phyloP scores from a whole-genome alignment of 2,329 filamentous ascomycete genomes.

The Endocalyx cinctus region DNA sequence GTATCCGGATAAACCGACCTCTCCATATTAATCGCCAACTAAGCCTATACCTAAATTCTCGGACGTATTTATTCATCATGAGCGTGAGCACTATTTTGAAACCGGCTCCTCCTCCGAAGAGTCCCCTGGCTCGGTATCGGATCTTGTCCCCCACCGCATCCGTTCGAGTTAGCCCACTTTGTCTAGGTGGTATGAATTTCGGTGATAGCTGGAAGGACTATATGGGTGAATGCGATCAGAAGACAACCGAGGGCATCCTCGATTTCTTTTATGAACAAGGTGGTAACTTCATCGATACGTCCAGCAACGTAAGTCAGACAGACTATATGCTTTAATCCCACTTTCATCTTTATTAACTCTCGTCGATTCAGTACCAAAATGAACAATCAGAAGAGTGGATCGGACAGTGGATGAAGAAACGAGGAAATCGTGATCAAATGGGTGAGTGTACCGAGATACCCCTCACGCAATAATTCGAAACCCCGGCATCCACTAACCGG shows the following conservation, averaged over 20 bases:
- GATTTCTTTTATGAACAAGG: slow-evolving; percentile 60
- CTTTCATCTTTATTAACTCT: too few species aligned
- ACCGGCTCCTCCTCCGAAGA: slow-evolving; percentile 43
- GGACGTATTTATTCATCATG: too few species aligned
- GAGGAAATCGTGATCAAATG: slow-evolving; percentile 62
- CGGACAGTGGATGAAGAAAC: slow-evolving; percentile 65
- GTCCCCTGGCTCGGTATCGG: slow-evolving; percentile 60
- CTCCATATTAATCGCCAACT: too few species aligned
- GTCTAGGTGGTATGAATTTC: slow-evolving; percentile 56
- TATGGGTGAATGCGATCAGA: slow-evolving; percentile 63
- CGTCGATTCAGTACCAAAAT: too few species aligned
- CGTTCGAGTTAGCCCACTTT: slow-evolving; percentile 63
- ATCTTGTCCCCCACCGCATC: slow-evolving; percentile 62
- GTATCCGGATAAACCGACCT: too few species aligned
- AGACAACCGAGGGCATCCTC: slow-evolving; percentile 57
- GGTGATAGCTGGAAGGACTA: slow-evolving; percentile 49
- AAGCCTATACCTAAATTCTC: too few species aligned
- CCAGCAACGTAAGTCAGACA: too few species aligned
- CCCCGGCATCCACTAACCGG: neutral
- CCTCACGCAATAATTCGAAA: neutral
- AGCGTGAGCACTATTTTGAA: slow-evolving; percentile 26
- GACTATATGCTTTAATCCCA: too few species aligned
- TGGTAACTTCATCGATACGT: slow-evolving; percentile 71
- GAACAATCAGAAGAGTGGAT: slow-evolving; percentile 61
- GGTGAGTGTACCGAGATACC: slow-evolving; percentile 31